Evolutionary conservation across 2,329 filamentous ascomycete genomes (phyloP).

Genomic region (Graphilbum sp.): DNA sequence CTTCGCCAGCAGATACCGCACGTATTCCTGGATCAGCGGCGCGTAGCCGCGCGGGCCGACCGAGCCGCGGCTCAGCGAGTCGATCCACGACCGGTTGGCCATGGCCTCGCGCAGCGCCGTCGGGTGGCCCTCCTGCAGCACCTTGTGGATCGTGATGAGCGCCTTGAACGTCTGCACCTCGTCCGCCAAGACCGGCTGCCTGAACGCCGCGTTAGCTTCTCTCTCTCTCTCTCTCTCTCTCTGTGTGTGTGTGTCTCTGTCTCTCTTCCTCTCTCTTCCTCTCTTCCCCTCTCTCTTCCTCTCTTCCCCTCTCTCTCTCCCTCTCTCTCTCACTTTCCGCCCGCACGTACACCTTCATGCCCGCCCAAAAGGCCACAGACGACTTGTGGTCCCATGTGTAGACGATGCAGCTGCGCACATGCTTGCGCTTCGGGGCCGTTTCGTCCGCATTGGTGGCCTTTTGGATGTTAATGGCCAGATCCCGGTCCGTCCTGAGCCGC

Average conservation of each 20-base stretch:
- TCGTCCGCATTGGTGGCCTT: slow-evolving; percentile 56
- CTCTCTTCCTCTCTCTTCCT: background rate
- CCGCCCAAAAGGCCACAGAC: slow-evolving; percentile 86
- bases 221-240: too few relatives aligned
- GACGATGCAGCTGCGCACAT: slow-evolving; percentile 94
- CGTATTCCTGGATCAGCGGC: slow-evolving; percentile 89
- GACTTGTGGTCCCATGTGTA: slow-evolving; percentile 99
- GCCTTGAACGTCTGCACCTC: slow-evolving; percentile 99
- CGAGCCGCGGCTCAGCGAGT: slow-evolving; percentile 76
- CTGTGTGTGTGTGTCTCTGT: too few relatives aligned
- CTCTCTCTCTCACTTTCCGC: background rate
- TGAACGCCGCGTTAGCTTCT: slow-evolving; percentile 18
- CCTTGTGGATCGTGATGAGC: slow-evolving; percentile 92
- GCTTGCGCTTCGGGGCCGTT: slow-evolving; percentile 61
- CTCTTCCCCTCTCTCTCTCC: background rate
- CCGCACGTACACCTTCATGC: slow-evolving; percentile 92
- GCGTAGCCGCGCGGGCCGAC: slow-evolving; percentile 83
- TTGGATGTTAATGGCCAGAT: slow-evolving; percentile 53
- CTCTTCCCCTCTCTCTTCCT: background rate
- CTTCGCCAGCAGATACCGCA: slow-evolving; percentile 88
- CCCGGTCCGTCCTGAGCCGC: slow-evolving; percentile 54
- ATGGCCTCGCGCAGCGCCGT: slow-evolving; percentile 77
- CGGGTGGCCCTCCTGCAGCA: slow-evolving; percentile 91
- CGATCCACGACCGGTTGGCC: slow-evolving; percentile 76
- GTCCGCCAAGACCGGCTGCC: slow-evolving; percentile 93